Base-by-base conservation (phyloP, 495 filamentous ascomycete species). In the Talaromyces thailandensis region DNA sequence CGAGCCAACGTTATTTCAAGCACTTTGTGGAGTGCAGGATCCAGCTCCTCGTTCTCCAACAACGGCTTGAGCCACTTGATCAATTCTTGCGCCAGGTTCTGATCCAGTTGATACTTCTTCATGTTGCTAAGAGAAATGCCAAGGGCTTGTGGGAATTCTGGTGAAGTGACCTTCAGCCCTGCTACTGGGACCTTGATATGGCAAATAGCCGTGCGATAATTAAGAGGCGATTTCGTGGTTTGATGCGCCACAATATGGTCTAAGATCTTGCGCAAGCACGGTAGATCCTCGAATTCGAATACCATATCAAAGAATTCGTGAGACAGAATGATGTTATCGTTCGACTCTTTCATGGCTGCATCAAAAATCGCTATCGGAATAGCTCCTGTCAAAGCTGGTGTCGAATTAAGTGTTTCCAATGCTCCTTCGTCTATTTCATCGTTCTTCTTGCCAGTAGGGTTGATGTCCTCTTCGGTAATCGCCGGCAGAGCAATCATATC, bases 291-390 rank as follows among this genome's bases (percentile, higher is more conserved):
- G 66, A 96, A 96, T 2, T 79, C 75, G 6, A 83, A 81, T 63
- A 92, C 89, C 73, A 93, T 83, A 65, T 88, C 79, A 68, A 93
- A 96, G 72, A 97, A 96, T 11, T 84, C 76, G 63, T 84, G 82
- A 1, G 85, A 91, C 29, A 92, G 81, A 0, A 73, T 70, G 3
- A 85, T 67, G 61, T 85, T 84, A 35, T 71, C 81, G 76, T 68
- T 83, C 60, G 89, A 87, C 68, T 94, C 82, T 68, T 90, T 92
- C 79, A 88, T 86, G 1, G 91, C 90, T 14, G 88, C 82, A 69
- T 96, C 92, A 65, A 97, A 98, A 40, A 98, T 90, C 31, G 93
- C 92, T 56, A 93, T 81, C 3, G 95, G 92, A 64, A 98, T 95
- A 4, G 92, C 93, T 7, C 94, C 94, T 55, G 87, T 88, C 31